These are phyloP conservation scores for Monarda citriodora DNA, from an alignment of 305 asterid genomes.

Conservation along the genomic window DNA sequence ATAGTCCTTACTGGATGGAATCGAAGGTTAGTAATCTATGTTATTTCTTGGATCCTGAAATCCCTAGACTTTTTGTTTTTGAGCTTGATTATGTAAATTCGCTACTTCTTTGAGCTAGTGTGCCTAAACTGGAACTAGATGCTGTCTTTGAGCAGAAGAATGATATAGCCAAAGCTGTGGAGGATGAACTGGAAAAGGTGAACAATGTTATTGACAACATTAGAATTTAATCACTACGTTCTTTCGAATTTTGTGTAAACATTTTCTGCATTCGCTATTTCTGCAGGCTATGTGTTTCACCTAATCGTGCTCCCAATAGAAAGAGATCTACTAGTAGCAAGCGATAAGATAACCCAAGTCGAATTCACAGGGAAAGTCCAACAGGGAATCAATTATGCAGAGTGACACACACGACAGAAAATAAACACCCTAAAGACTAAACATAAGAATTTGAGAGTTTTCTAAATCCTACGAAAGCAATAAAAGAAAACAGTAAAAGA, in stretches of 20 bases:
- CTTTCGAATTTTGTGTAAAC: neutral
- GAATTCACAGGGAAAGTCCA: no score
- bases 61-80: constrained; percentile 7
- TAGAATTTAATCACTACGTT: neutral
- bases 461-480: no score
- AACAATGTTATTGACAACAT: neutral
- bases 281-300: constrained; percentile 34
- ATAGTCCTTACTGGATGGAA: constrained; percentile 99
- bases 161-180: constrained; percentile 37
- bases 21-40: constrained; percentile 73
- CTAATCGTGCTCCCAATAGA: no score
- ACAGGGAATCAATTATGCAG: no score
- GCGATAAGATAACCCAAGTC: no score
- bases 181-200: constrained; percentile 35
- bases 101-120: constrained; percentile 32
- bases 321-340: no score
- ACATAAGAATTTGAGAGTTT: no score
- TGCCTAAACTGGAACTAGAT: constrained; percentile 31
- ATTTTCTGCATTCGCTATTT: neutral
- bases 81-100: constrained; percentile 16
- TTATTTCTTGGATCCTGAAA: constrained; percentile 5
- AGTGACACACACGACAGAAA: no score
- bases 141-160: constrained; percentile 34
- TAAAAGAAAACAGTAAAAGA: no score
- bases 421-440: no score